Evolutionary conservation across 2,329 filamentous ascomycete genomes (phyloP), one percentile per base, ranked within the genome.

Genomic region (Fusarium sp.): DNA sequence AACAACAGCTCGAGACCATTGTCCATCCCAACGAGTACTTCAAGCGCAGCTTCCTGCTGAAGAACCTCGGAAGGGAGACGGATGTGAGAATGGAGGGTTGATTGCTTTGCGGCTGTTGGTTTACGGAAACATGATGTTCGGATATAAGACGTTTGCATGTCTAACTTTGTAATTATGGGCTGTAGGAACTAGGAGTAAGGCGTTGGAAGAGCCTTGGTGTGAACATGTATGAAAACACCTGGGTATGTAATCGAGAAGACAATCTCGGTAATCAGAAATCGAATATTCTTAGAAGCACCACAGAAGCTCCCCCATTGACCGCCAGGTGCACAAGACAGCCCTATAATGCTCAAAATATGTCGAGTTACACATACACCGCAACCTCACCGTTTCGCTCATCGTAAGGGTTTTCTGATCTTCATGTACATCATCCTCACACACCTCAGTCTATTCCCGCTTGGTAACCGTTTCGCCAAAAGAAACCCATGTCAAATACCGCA

Each of bases 21-120:
- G 92, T 97, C 28, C 96, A 99, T 83, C 96, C 96, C 16, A 99
- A 99, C 81, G 95, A 96, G 74, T 99, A 98, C 83, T 99, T 98
- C 83, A 98, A 97, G 87, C 89, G 96, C 63, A 97, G 95, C 81
- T 98, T 94, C 82, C 79, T 97, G 76, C 85, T 99, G 69, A 97
- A 95, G 86, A 94, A 96, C 80, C 82, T 97, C 32, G 91, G 83
- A 57, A 90, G 83, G 28, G 84, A 84, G 67, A 83, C 85, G 23
- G 88, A 91, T 68, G 82, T 88, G 37, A 88, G 88, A 82, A 91
- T 91, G 88, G 87, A 87, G 67, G 85, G 80, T 73, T 90, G 44
- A 83, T 56, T 19, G 15, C 30, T 50, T 25, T 16, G 23, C 37
- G 50, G 40, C 35, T n/a, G 49, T 65, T 64, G 23, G 42, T 37